phyloP scores from a whole-genome alignment of 805 yeast species.

The Teunomyces aglyptinius region DNA sequence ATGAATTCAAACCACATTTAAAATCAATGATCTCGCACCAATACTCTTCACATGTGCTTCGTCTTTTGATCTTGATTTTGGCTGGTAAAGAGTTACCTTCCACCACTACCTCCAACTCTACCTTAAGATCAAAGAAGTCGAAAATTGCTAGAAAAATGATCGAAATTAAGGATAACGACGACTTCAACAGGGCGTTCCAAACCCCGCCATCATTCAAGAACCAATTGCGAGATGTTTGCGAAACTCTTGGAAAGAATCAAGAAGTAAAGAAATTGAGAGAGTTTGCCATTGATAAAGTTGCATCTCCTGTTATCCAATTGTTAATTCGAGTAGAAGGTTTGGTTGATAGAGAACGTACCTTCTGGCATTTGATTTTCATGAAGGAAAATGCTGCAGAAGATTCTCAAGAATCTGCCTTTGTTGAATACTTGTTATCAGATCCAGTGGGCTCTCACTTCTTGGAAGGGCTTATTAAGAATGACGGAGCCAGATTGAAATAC shows the following conservation, averaged over 20 bases:
- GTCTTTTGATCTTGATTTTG: constrained; percentile 67
- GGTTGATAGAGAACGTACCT: constrained; percentile 66
- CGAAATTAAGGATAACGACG: constrained; percentile 76
- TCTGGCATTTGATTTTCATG: constrained; percentile 65
- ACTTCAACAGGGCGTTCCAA: constrained; percentile 63
- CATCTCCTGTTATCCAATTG: constrained; percentile 85
- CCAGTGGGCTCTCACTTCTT: constrained; percentile 93
- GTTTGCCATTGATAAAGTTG: constrained; percentile 71
- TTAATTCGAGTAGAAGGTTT: constrained; percentile 78
- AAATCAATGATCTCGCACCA: constrained; percentile 64
- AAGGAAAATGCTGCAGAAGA: constrained; percentile 50
- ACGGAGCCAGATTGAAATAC: constrained; percentile 59
- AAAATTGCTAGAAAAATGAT: constrained; percentile 92
- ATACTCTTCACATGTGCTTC: constrained; percentile 85
- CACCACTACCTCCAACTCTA: constrained; percentile 62
- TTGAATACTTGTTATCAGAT: constrained; percentile 80
- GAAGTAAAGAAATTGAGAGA: constrained; percentile 55
- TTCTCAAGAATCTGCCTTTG: constrained; percentile 69
- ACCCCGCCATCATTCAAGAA: constrained; percentile 67
- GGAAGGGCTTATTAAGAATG: constrained; percentile 64
- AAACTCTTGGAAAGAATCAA: constrained; percentile 33
- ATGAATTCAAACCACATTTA: constrained; percentile 62
- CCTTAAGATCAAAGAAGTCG: constrained; percentile 77
- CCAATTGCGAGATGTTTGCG: constrained; percentile 52
- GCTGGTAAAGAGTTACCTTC: constrained; percentile 81